Evolutionary conservation across 345 rosid genomes (phyloP).

Genomic region (Syzygium aqueum): DNA sequence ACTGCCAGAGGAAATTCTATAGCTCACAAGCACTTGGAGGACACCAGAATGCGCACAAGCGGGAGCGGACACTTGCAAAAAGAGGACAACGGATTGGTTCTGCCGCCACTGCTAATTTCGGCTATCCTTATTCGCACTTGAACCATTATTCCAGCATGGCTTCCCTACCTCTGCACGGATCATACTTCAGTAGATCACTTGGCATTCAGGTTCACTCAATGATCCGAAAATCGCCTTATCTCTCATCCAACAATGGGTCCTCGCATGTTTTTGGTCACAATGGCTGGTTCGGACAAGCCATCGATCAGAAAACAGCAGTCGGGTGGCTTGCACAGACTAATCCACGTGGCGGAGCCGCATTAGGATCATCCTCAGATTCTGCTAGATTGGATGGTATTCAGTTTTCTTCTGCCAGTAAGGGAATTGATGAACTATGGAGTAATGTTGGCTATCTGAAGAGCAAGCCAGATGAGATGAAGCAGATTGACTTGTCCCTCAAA

Average conservation of each 20-base stretch:
- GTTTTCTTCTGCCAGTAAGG: constrained; percentile 21
- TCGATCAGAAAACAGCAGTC: constrained; percentile 35
- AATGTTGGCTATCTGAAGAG: constrained; percentile 30
- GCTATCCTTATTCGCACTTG: background rate
- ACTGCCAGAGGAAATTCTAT: constrained; percentile 84
- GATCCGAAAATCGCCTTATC: constrained; percentile 41
- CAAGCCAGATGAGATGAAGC: constrained; percentile 51
- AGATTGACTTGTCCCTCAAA: constrained; percentile 90
- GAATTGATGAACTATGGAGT: constrained; percentile 30
- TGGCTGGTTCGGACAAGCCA: constrained; percentile 30
- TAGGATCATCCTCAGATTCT: constrained; percentile 13
- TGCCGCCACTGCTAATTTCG: background rate
- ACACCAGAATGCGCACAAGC: constrained; percentile 91
- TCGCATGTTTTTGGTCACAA: constrained; percentile 17
- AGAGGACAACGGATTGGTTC: constrained; percentile 39
- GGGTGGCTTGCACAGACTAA: constrained; percentile 24
- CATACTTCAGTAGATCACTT: constrained; percentile 32
- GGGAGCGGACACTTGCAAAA: constrained; percentile 82
- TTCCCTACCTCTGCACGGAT: constrained; percentile 72
- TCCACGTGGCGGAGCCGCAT: constrained; percentile 3
- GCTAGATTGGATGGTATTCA: constrained; percentile 24
- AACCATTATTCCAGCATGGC: constrained; percentile 49
- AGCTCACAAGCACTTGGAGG: constrained; percentile 98
- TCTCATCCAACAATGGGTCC: background rate
- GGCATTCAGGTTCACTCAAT: constrained; percentile 69